phyloP scores from a whole-genome alignment of 2,329 filamentous ascomycete species.

The Arthrobotrys sinensis region DNA sequence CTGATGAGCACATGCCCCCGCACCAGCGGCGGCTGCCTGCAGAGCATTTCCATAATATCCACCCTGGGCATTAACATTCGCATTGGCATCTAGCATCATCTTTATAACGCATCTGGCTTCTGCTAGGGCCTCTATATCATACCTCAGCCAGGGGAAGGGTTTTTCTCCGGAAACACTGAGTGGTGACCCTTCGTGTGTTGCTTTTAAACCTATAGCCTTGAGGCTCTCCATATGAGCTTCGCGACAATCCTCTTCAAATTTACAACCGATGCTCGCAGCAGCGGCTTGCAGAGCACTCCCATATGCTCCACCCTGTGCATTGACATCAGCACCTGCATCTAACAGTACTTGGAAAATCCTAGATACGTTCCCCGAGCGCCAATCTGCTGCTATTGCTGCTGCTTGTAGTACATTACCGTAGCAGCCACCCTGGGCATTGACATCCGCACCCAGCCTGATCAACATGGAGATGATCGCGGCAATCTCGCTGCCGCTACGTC shows the following conservation, averaged over 20 bases:
- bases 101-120: background rate
- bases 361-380: background rate
- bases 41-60: background rate
- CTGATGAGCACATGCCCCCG: background rate
- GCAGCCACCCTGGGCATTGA: slow-evolving; percentile 22
- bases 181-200: too few species aligned
- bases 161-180: too few species aligned
- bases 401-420: background rate
- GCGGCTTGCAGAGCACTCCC: slow-evolving; percentile 6
- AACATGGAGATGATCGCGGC: background rate
- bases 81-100: slow-evolving; percentile 10
- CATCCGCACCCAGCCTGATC: slow-evolving; percentile 4
- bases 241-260: too few species aligned
- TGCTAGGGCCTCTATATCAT: too few species aligned
- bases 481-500: background rate
- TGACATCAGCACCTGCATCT: slow-evolving; percentile 23
- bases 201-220: too few species aligned
- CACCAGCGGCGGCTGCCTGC: background rate
- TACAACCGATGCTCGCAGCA: background rate
- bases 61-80: background rate
- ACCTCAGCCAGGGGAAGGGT: too few species aligned
- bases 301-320: slow-evolving; percentile 1
- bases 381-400: background rate
- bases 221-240: too few species aligned
- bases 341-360: background rate